Conservation (phyloP, 495 filamentous ascomycete species). For the Hypoxylon rickii region DNA sequence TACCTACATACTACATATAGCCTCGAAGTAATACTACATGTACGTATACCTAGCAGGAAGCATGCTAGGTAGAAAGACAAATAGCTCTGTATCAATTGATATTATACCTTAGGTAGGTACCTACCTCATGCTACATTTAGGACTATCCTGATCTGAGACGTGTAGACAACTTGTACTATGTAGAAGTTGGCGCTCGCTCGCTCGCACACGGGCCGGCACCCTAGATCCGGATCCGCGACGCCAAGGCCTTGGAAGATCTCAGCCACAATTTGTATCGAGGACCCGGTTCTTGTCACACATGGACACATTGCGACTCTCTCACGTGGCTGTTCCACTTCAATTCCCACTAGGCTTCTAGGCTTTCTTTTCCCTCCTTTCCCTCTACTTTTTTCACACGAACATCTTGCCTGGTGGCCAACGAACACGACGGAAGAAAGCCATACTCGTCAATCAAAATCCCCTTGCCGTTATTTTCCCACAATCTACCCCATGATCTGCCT, state of each 20-base stretch:
- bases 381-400: neutral
- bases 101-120: no score
- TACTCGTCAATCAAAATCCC: conserved; percentile 1
- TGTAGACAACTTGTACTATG: conserved; percentile 25
- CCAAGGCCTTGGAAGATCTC: conserved; percentile 16
- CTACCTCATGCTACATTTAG: no score
- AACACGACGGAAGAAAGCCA: conserved; percentile 15
- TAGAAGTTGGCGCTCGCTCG: neutral
- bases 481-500: no score
- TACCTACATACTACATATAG: no score
- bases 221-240: conserved; percentile 19
- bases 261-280: conserved; percentile 17
- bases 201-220: conserved; percentile 5
- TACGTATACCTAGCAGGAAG: neutral
- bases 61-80: neutral
- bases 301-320: conserved; percentile 19
- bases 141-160: no score
- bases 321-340: conserved; percentile 24
- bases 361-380: neutral
- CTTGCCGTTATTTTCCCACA: no score
- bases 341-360: neutral
- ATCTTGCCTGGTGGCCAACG: no score
- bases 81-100: no score
- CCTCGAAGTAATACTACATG: neutral
- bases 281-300: conserved; percentile 20